Evolutionary conservation across 2,329 filamentous ascomycete genomes (phyloP).

Genomic region (Stenocarpella maydis): DNA sequence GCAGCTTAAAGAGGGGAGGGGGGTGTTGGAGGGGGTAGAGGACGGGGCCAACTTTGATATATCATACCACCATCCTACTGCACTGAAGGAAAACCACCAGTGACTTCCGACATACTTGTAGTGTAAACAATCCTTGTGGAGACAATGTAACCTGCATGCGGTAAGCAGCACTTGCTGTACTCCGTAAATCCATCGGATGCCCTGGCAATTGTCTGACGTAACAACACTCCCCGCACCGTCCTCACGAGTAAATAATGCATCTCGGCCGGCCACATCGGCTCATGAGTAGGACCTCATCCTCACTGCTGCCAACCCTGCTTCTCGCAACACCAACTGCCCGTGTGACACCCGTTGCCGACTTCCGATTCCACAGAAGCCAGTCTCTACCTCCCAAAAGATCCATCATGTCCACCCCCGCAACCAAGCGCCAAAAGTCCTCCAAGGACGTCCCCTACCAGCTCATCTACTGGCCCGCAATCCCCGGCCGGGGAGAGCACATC

Average conservation of each 20-base stretch:
- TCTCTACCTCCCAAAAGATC: not conserved
- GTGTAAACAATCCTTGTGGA: not conserved
- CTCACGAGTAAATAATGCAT: not conserved
- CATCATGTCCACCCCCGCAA: constrained; percentile 30
- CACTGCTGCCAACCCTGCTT: not conserved
- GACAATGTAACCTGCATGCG: not conserved
- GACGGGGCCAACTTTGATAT: no score
- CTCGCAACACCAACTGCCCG: not conserved
- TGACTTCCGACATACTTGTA: not conserved
- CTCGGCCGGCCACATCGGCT: not conserved
- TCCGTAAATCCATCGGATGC: not conserved
- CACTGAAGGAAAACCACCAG: not conserved
- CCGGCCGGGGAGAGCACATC: constrained; percentile 78
- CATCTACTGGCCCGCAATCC: constrained; percentile 76
- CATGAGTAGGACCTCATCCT: not conserved
- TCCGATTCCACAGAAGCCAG: not conserved
- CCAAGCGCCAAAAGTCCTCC: constrained; percentile 50
- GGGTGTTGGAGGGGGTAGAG: no score
- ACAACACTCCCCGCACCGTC: constrained; percentile 7
- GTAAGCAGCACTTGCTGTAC: not conserved
- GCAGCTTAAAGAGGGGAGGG: not conserved
- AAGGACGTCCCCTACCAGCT: constrained; percentile 66
- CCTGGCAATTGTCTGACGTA: constrained; percentile 13
- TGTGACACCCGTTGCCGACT: not conserved
- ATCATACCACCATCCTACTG: no score